Conservation (phyloP, 176 grass and related monocot species). For the Cenchrus fungigraminus region DNA sequence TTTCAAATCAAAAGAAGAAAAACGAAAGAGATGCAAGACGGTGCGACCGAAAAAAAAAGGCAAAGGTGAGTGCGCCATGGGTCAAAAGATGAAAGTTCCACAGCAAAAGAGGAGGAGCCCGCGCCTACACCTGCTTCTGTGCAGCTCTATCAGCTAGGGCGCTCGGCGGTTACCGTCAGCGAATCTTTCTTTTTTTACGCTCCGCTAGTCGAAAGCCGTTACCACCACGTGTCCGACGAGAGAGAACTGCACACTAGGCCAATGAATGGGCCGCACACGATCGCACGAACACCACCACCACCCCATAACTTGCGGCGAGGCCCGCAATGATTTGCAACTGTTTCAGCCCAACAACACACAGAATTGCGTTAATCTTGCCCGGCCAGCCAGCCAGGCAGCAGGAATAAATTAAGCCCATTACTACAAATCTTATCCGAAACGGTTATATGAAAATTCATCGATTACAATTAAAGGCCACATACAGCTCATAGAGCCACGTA, state of each 20-base stretch:
- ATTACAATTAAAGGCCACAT: neutral
- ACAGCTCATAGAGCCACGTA: conserved; percentile 32
- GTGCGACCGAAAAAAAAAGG: neutral
- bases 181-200: neutral
- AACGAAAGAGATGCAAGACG: neutral
- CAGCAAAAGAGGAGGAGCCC: neutral
- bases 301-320: no score
- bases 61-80: neutral
- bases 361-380: neutral
- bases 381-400: no score
- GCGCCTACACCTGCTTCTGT: neutral
- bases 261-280: no score
- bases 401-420: neutral
- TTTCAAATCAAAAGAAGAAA: no score
- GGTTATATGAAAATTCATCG: neutral
- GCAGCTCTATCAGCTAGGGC: neutral
- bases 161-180: neutral
- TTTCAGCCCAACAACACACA: neutral
- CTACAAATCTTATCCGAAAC: neutral
- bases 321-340: no score
- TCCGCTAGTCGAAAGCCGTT: neutral
- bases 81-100: neutral
- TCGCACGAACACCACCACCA: no score
- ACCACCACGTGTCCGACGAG: no score
- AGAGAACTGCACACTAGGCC: no score